Conservation (phyloP, 371 early-diverging fungal species). For the Mucor plumbeus region DNA sequence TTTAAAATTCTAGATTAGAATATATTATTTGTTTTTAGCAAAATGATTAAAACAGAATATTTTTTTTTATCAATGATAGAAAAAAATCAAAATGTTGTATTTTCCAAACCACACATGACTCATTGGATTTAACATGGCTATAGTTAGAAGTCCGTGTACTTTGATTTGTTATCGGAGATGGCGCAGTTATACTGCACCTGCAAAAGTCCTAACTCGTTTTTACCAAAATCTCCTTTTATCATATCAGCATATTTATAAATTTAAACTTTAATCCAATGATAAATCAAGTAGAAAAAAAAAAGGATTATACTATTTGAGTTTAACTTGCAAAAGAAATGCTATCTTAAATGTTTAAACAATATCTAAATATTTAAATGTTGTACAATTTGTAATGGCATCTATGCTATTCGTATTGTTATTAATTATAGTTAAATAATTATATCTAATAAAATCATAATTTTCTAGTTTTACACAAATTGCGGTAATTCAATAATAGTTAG, state of each 20-base stretch:
- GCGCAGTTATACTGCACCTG: background rate
- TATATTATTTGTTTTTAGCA: background rate
- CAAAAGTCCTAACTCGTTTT: slow-evolving; percentile 2
- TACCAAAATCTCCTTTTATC: slow-evolving; percentile 5
- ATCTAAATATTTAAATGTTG: too few species aligned
- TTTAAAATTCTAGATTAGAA: slow-evolving; percentile 3
- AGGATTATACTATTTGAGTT: too few species aligned
- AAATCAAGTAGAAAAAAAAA: background rate
- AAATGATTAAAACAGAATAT: background rate
- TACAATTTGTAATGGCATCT: too few species aligned
- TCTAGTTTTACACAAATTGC: background rate
- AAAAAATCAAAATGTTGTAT: background rate
- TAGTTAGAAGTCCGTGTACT: slow-evolving; percentile 14
- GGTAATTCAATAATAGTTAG: background rate
- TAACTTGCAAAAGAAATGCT: too few species aligned
- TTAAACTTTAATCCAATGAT: background rate
- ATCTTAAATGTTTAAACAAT: too few species aligned
- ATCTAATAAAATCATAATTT: background rate
- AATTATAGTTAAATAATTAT: too few species aligned
- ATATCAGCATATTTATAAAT: background rate
- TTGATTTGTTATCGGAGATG: slow-evolving; percentile 23
- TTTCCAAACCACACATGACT: slow-evolving; percentile 18
- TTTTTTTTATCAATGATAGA: background rate
- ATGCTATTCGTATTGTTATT: too few species aligned
- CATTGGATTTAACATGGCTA: slow-evolving; percentile 9